Evolutionary conservation across 345 rosid genomes (phyloP).

Genomic region (Populus deltoides): DNA sequence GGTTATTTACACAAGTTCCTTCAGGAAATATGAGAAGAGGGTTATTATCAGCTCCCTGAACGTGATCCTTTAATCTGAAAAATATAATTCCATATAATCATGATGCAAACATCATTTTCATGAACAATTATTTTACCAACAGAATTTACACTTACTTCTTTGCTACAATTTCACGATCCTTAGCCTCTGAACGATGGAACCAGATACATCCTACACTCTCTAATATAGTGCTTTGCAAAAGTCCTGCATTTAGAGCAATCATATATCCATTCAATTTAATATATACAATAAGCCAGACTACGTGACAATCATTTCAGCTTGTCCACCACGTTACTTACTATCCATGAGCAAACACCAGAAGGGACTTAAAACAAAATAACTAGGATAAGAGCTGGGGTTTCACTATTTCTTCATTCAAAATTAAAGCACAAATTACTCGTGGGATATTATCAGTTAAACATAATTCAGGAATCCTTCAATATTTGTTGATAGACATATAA

Average conservation of each 20-base stretch:
- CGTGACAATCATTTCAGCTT: not conserved
- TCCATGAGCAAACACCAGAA: not conserved
- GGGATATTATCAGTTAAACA: not conserved
- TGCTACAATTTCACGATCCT: constrained; percentile 96
- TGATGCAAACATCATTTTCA: not conserved
- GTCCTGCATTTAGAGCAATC: constrained; percentile 48
- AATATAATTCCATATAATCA: constrained; percentile 21
- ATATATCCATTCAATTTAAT: not conserved
- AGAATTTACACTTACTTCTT: constrained; percentile 59
- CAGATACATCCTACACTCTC: constrained; percentile 98
- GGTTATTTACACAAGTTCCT: constrained; percentile 95
- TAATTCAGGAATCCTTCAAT: not conserved
- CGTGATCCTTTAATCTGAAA: constrained; percentile 89
- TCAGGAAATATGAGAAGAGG: constrained; percentile 99
- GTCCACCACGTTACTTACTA: not conserved
- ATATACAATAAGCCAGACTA: not conserved
- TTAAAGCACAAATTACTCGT: not conserved
- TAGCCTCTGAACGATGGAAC: constrained; percentile 92
- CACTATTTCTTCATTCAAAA: not conserved
- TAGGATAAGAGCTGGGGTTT: not conserved
- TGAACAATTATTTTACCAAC: not conserved
- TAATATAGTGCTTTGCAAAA: constrained; percentile 89
- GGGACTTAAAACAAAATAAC: not conserved
- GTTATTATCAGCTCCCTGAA: constrained; percentile 79
- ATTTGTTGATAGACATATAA: not conserved